Evolutionary conservation across 306 rosid species (phyloP).

Genomic region (Parietaria judaica): DNA sequence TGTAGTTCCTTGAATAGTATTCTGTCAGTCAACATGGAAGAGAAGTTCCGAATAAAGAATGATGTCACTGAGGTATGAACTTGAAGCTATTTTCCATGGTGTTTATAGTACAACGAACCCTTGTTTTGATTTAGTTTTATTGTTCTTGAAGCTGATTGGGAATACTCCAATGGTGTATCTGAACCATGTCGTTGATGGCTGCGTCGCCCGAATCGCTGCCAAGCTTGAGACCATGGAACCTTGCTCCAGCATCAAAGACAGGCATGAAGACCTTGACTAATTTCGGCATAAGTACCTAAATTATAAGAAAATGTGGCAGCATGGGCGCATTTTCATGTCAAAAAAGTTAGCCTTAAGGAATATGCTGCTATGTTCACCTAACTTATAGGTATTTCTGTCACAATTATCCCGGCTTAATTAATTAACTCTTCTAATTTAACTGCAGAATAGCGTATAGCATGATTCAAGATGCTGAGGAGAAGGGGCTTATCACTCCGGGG

Average conservation of each 20-base stretch:
- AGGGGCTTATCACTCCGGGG: slow-evolving; percentile 69
- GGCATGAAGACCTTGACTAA: slow-evolving; percentile 10
- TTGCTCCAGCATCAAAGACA: slow-evolving; percentile 61
- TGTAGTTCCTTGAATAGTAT: no score
- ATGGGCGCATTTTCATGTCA: no score
- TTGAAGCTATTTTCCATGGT: slow-evolving; percentile 1
- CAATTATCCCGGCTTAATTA: not conserved
- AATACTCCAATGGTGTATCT: slow-evolving; percentile 15
- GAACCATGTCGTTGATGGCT: slow-evolving; percentile 15
- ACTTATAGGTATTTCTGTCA: no score
- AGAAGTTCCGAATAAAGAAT: slow-evolving; percentile 44
- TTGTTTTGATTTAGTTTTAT: not conserved
- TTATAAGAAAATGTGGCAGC: no score
- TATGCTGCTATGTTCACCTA: no score
- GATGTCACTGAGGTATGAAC: slow-evolving; percentile 61
- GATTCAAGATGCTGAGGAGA: slow-evolving; percentile 75
- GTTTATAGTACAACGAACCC: no score
- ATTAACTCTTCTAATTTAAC: slow-evolving; percentile 2
- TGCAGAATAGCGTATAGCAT: slow-evolving; percentile 58
- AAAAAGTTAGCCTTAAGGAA: no score
- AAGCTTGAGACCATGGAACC: slow-evolving; percentile 67
- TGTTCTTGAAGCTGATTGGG: slow-evolving; percentile 7
- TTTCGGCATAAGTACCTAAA: no score
- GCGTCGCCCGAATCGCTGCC: slow-evolving; percentile 23
- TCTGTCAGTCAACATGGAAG: slow-evolving; percentile 31